Percentiles rank a stretch among this genome's conserved stretches.
Conservation (phyloP, 129 eudicot species). For the Ambrosia trifida region DNA sequence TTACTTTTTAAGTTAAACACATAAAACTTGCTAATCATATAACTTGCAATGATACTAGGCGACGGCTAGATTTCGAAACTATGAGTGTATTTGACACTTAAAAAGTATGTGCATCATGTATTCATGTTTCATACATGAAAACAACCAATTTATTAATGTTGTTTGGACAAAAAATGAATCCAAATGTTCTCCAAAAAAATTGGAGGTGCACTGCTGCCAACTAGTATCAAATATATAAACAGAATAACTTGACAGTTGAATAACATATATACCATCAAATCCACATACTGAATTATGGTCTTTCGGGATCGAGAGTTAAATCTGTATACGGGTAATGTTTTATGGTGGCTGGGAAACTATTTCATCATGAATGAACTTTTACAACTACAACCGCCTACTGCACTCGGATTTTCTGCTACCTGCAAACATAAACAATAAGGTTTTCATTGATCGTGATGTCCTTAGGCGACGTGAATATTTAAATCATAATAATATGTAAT, state of each 20-base stretch:
- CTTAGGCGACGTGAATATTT: background rate
- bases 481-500: background rate
- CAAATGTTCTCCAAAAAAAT: background rate
- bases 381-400: slow-evolving; percentile 97
- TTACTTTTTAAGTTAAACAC: too few relatives aligned
- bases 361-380: slow-evolving; percentile 91
- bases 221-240: background rate
- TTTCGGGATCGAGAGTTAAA: background rate
- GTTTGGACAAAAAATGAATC: slow-evolving; percentile 3
- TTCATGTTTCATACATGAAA: background rate
- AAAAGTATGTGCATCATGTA: background rate
- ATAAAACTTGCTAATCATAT: too few relatives aligned
- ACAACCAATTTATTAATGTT: background rate
- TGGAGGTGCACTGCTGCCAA: slow-evolving; percentile 4
- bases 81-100: background rate
- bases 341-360: slow-evolving; percentile 20
- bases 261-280: background rate
- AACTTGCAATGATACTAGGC: too few relatives aligned
- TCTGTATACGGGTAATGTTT: slow-evolving; percentile 12
- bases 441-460: background rate
- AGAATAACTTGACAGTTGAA: background rate
- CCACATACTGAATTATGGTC: background rate
- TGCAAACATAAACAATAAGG: slow-evolving; percentile 26
- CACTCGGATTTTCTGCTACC: slow-evolving; percentile 91
- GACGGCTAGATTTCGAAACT: background rate